Percentiles rank a stretch among this genome's conserved stretches.
Evolutionary conservation across 257 asterid genomes (phyloP).

Genomic region (Solanum gracilifrons): DNA sequence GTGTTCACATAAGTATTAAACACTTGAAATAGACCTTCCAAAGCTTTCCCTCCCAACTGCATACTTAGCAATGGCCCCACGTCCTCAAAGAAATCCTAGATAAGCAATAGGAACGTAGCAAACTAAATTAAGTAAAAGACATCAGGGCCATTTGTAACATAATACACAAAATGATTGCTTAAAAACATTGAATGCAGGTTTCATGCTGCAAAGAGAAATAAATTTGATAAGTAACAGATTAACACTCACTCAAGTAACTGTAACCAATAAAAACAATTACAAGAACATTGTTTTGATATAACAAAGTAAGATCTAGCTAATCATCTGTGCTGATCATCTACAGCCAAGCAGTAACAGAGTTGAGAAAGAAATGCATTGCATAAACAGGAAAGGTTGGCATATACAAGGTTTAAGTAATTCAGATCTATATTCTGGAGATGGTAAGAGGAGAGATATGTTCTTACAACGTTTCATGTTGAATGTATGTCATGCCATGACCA

Average conservation of each 20-base stretch:
- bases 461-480: background rate
- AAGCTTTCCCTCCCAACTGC: conserved; percentile 84
- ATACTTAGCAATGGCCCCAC: conserved; percentile 89
- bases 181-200: background rate
- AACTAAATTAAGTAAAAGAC: background rate
- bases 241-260: background rate
- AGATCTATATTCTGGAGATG: background rate
- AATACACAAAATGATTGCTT: background rate
- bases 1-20: conserved; percentile 70
- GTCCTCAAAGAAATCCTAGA: conserved; percentile 94
- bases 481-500: background rate
- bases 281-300: background rate
- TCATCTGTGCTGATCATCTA: background rate
- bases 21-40: conserved; percentile 93
- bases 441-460: background rate
- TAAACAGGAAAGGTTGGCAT: background rate
- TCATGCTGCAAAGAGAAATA: background rate
- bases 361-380: background rate
- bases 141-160: background rate
- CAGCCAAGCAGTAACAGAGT: background rate
- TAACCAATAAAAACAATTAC: background rate
- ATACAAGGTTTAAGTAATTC: background rate
- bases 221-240: background rate
- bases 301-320: background rate
- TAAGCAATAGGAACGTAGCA: background rate